phyloP scores from a whole-genome alignment of 768 basidiomycete species.

The Boletales sp. region DNA sequence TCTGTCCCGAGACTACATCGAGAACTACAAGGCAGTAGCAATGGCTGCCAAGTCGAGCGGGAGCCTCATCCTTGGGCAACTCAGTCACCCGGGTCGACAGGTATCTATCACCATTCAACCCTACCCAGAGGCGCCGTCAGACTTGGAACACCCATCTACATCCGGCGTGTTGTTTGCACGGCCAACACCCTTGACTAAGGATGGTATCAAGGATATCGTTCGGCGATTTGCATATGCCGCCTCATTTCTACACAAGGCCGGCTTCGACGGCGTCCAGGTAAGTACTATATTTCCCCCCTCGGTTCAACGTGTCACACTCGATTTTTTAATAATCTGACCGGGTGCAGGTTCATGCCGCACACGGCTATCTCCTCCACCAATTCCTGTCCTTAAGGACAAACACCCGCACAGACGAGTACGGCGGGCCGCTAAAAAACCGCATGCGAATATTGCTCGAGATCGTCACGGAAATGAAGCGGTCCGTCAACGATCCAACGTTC shows the following conservation, averaged over 20 bases:
- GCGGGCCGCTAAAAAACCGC: constrained; percentile 51
- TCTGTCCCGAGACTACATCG: constrained; percentile 22
- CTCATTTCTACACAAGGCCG: constrained; percentile 49
- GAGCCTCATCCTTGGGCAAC: constrained; percentile 30
- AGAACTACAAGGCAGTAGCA: constrained; percentile 19
- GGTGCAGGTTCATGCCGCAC: constrained; percentile 40
- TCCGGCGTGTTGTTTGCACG: constrained; percentile 31
- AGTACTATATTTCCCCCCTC: background rate
- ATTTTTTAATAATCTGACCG: no score
- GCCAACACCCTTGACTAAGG: constrained; percentile 37
- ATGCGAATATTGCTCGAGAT: constrained; percentile 47
- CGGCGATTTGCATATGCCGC: constrained; percentile 53
- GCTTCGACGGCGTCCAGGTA: constrained; percentile 66
- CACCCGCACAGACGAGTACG: constrained; percentile 52
- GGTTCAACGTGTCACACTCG: no score
- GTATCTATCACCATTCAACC: constrained; percentile 34
- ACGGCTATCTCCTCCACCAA: constrained; percentile 46
- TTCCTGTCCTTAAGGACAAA: constrained; percentile 45
- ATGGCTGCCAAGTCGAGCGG: constrained; percentile 30
- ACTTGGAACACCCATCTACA: constrained; percentile 31
- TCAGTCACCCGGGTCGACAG: constrained; percentile 33
- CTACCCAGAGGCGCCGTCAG: constrained; percentile 33
- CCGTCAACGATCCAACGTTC: constrained; percentile 31
- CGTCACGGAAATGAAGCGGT: constrained; percentile 39
- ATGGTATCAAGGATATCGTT: constrained; percentile 50